These are phyloP conservation scores for Sporisorium graminicola DNA, from an alignment of 1,284 basidiomycete genomes.

Conservation along the genomic window DNA sequence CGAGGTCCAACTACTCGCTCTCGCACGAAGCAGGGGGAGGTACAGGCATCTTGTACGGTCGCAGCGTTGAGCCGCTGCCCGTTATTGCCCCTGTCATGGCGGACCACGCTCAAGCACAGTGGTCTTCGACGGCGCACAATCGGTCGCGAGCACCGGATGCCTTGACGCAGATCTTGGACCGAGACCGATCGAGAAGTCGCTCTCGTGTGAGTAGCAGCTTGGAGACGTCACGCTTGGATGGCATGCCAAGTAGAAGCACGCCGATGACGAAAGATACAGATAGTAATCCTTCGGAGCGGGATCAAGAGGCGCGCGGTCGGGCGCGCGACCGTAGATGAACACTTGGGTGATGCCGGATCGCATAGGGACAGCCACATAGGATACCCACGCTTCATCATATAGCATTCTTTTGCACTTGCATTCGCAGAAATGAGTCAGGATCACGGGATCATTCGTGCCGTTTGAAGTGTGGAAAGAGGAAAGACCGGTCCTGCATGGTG, in stretches of 20 bases:
- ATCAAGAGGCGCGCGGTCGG: slow-evolving; percentile 28
- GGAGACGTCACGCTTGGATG: slow-evolving; percentile 6
- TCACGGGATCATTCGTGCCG: background rate
- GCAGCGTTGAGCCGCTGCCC: slow-evolving; percentile 35
- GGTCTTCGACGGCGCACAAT: slow-evolving; percentile 43
- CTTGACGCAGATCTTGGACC: slow-evolving; percentile 46
- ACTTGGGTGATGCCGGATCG: background rate
- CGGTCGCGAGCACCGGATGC: slow-evolving; percentile 55
- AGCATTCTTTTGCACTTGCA: background rate
- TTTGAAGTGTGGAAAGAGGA: background rate
- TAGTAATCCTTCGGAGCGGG: slow-evolving; percentile 15
- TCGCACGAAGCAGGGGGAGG: slow-evolving; percentile 23
- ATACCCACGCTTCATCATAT: slow-evolving; percentile 1
- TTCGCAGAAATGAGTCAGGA: background rate
- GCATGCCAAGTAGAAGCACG: slow-evolving; percentile 6
- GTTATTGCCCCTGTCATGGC: slow-evolving; percentile 12
- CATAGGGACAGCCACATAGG: too few relatives aligned
- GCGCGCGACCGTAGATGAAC: slow-evolving; percentile 35
- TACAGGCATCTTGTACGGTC: slow-evolving; percentile 29
- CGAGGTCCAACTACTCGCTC: slow-evolving; percentile 26
- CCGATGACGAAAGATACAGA: background rate
- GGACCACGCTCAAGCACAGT: slow-evolving; percentile 36
- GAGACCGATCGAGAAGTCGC: slow-evolving; percentile 39
- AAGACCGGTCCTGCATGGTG: background rate
- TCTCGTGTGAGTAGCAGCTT: slow-evolving; percentile 13